Evolutionary conservation across 2,329 filamentous ascomycete genomes (phyloP), one percentile per base, ranked within the genome.

Genomic region (Zymoseptoria tritici): DNA sequence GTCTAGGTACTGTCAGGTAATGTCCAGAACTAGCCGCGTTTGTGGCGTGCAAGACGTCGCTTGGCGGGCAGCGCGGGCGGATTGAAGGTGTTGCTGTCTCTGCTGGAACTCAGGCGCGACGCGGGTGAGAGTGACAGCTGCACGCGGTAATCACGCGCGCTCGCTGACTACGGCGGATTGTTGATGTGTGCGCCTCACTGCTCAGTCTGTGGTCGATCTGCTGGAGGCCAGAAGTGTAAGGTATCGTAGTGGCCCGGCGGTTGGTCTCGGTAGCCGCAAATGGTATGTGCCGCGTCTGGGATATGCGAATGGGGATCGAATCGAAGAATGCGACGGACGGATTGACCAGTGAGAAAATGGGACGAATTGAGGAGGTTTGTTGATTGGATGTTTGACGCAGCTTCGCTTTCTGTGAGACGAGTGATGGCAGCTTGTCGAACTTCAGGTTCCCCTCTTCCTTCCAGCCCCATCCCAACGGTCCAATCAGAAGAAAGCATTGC

Each of bases 311-410:
- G 9, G 26, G 26, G 26, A 42, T 46, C 36, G 36, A 46, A 46
- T 46, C 36, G 36, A 46, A 46, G 36, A 46, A 46, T 46, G 36
- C 36, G 36, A 46, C 16, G 36, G 36, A 46, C 16, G 36, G 16
- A 46, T 46, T 16, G 24, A 51, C 56, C 56, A 58, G 53, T 52
- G 56, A 54, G 56, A 54, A 58, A 58, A 58, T 54, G 50, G 31
- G 46, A 52, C 36, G 50, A 52, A 21, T 21, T 24, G 31, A 58
- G 49, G 52, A 52, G 56, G 52, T 49, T 52, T 58, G 56, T 20
- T 58, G 51, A 54, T 58, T 58, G 56, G 56, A 49, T 42, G 50
- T 52, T 52, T 46, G 16, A 49, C 36, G 36, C 36, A 42, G 36
- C 36, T 42, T 42, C 36, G 36, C 36, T 46, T 46, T 46, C 13